Evolutionary conservation across 345 rosid genomes (phyloP), one percentile per base, ranked within the genome.

Genomic region (Euclidium syriacum): DNA sequence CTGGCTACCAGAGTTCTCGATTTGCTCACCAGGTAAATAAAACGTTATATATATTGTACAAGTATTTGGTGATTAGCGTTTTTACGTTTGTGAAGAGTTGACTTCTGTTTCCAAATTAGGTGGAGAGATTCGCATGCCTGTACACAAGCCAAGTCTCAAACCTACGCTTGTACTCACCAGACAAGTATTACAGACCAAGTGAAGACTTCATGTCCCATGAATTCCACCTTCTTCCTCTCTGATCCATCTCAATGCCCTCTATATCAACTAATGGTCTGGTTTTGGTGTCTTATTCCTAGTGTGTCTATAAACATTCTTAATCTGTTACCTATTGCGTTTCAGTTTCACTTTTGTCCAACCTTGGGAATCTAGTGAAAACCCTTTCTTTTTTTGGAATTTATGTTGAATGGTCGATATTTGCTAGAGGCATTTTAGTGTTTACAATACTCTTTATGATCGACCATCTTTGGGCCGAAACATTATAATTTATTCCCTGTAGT

Each of bases 161-260:
- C 83, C 59, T 94, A 50, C 76, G 95, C 68, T 73, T 89, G 67
- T 90, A 94, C 71, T 94, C 99, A 0, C 95, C 97, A 0, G 85
- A 94, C 77, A 94, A 87, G 70, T 90, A 90, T 68, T 94, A 94
- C 74, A 77, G 91, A 64, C 99, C 96, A 12, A 77, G 88, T 33
- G 97, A 90, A 80, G 99, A 90, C 73, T 83, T 81, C 57, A 94
- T 94, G 99, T 88, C 99, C 7, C 99, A 94, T 64, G 99, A 94
- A 62, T 94, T 84, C 51, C 75, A 83, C 58, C 81, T 85, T 52
- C 80, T 89, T 62, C 83, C 90, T 16, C 46, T 77, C 34, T 86
- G 77, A 83, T 20, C 5, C 25, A 26, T 23, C 12, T 16, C 46
- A 29, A 6, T 29, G 33, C 3, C 8, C 8, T 29, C n/a, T n/a